A percentile compares a stretch with the other conserved stretches of the same genome.
Evolutionary conservation across 306 rosid genomes (phyloP).

Genomic region (Quillaja saponaria): DNA sequence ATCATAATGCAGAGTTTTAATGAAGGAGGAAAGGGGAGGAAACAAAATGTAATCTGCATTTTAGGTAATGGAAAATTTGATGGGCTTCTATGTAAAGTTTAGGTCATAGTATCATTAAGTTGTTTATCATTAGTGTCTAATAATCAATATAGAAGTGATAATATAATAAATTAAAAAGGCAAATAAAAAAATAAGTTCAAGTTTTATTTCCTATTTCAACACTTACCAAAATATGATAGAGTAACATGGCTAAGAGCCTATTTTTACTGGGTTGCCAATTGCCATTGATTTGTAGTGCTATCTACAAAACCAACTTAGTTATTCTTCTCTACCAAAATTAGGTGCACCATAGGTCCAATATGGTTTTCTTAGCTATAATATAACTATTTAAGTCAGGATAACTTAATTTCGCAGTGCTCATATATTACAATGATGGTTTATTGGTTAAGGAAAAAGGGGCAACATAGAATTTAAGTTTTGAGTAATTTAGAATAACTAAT

Average conservation of each 20-base stretch:
- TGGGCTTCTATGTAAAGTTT: constrained; percentile 6
- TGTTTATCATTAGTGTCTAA: constrained; percentile 1
- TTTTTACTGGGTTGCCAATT: neutral
- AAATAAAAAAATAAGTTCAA: neutral
- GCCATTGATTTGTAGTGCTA: constrained; percentile 8
- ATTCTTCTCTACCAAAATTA: neutral
- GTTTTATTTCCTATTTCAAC: constrained; percentile 17
- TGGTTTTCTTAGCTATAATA: neutral
- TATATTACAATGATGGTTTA: too few species aligned
- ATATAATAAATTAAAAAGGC: neutral
- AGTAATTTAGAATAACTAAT: too few species aligned
- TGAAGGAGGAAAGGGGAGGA: neutral
- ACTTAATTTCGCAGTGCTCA: neutral
- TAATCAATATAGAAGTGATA: neutral
- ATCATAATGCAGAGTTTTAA: neutral
- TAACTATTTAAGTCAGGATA: neutral
- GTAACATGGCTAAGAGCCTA: neutral
- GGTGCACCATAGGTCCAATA: neutral
- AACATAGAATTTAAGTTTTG: too few species aligned
- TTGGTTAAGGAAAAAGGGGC: too few species aligned
- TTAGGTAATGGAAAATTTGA: neutral
- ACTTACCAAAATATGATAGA: neutral
- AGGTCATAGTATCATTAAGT: constrained; percentile 3
- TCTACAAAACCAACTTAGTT: neutral
- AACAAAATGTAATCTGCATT: constrained; percentile 4